Evolutionary conservation across 768 basidiomycete species (phyloP).

Genomic region (Coprinopsis strossmayeri): DNA sequence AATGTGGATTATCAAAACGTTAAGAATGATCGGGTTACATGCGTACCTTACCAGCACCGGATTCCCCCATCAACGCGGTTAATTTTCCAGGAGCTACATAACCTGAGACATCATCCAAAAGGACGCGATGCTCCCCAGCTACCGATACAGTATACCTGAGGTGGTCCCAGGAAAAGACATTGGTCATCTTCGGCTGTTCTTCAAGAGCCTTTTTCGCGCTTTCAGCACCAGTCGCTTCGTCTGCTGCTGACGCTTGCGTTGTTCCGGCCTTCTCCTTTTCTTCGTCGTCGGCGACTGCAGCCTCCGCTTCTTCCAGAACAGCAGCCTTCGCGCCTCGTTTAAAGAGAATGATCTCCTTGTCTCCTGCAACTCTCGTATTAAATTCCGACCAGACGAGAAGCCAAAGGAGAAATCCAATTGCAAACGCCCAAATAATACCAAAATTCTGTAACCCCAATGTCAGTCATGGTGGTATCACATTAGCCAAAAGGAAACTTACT

Average conservation of each 20-base stretch:
- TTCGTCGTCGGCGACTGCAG: slow-evolving; percentile 24
- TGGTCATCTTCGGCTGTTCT: slow-evolving; percentile 37
- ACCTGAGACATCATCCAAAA: slow-evolving; percentile 71
- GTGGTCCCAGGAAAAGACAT: slow-evolving; percentile 78
- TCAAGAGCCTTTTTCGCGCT: slow-evolving; percentile 19
- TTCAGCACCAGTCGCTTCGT: slow-evolving; percentile 30
- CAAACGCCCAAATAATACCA: slow-evolving; percentile 67
- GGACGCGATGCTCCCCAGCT: slow-evolving; percentile 34
- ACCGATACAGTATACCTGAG: slow-evolving; percentile 61
- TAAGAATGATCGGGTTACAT: slow-evolving; percentile 18
- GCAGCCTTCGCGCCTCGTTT: slow-evolving; percentile 45
- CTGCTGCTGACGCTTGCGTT: slow-evolving; percentile 16
- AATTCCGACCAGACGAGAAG: slow-evolving; percentile 57
- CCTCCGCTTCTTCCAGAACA: slow-evolving; percentile 23
- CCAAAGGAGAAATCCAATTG: slow-evolving; percentile 46
- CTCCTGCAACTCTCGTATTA: slow-evolving; percentile 31
- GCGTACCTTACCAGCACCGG: slow-evolving; percentile 36
- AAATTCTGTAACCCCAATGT: slow-evolving; percentile 39
- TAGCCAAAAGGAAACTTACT: slow-evolving; percentile 21
- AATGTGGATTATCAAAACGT: not conserved
- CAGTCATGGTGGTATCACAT: not conserved
- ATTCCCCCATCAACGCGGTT: slow-evolving; percentile 71
- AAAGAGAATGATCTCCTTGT: slow-evolving; percentile 49
- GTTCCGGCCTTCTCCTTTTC: slow-evolving; percentile 21
- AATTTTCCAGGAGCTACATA: slow-evolving; percentile 79